Evolutionary conservation across 768 basidiomycete genomes (phyloP), one percentile per base, ranked within the genome.

Genomic region (Crucibulum laeve): DNA sequence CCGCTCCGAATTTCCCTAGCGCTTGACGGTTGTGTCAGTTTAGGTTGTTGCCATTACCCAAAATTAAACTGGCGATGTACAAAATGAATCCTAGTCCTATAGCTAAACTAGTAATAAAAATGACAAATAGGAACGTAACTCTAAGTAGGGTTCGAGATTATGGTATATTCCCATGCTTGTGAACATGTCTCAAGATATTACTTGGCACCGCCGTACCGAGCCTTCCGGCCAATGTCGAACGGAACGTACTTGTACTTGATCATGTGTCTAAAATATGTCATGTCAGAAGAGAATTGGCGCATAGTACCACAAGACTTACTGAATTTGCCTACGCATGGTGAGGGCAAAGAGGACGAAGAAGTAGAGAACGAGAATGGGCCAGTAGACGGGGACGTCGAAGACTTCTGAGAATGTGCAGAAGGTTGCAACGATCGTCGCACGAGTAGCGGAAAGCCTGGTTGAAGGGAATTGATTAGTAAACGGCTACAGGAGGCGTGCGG

Each of bases 191-290:
- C 28, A 44, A 42, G 39, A 22, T 22, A 45, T 60, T 67, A 83
- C 58, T 76, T 77, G 47, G 68, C 53, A 42, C 70, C 69, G 38
- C 89, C 88, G 51, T 94, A 97, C 35, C 88, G 82, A 45, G 88
- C 74, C 70, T 97, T 97, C 58, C 92, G 86, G 23, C 93, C 95
- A 47, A 97, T 76, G 59, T 97, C 95, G 65, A 94, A 97, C 18
- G 94, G 93, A 47, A 94, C 73, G 67, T 93, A 97, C 62, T 91
- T 91, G 73, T 97, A 98, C 65, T 96, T 96, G 72, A 96, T 87
- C 95, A 98, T 98, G 65, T 99, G 95, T 56, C 91, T 94, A 56
- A 14, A 45, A 41, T 38, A 25, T 1, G 15, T 3, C 18, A 4
- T 25, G 3, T 5, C 13, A 22, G 15, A 44, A 40, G 25, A 38